Conservation (phyloP, 371 early-diverging fungal species). For the Dichotomocladium elegans region DNA sequence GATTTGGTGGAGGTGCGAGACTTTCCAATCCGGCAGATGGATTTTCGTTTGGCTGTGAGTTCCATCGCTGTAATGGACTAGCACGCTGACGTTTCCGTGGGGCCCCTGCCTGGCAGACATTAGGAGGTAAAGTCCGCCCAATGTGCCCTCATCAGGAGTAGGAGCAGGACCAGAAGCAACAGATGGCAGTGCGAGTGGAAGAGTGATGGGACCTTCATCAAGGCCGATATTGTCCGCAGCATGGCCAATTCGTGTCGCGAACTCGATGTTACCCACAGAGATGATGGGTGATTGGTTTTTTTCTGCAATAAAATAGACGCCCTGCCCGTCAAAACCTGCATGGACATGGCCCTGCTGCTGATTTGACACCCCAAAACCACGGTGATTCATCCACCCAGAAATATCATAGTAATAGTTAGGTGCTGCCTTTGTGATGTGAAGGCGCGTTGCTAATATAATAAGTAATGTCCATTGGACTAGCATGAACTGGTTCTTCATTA, state of each 20-base stretch:
- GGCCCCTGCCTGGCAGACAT: constrained; percentile 24
- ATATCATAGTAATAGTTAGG: not conserved
- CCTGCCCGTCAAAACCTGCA: constrained; percentile 19
- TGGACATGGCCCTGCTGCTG: not conserved
- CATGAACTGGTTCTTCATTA: too few species aligned
- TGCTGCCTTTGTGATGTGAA: not conserved
- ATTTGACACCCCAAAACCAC: not conserved
- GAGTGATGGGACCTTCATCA: too few species aligned
- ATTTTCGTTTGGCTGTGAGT: constrained; percentile 8
- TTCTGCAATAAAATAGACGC: constrained; percentile 1
- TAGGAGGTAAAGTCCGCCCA: constrained; percentile 25
- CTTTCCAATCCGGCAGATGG: constrained; percentile 35
- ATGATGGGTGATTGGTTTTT: not conserved
- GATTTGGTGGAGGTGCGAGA: constrained; percentile 4
- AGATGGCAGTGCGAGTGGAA: too few species aligned
- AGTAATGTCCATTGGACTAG: too few species aligned
- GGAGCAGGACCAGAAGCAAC: constrained; percentile 22
- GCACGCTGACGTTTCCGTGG: not conserved
- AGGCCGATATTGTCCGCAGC: constrained; percentile 18
- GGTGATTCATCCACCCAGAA: not conserved
- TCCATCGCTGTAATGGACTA: constrained; percentile 23
- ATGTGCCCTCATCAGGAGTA: constrained; percentile 1
- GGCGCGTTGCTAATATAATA: not conserved
- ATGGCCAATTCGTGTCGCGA: not conserved
- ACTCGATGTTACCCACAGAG: constrained; percentile 11